phyloP scores from a whole-genome alignment of 2,329 filamentous ascomycete species.

The Stylonectria norvegica region DNA sequence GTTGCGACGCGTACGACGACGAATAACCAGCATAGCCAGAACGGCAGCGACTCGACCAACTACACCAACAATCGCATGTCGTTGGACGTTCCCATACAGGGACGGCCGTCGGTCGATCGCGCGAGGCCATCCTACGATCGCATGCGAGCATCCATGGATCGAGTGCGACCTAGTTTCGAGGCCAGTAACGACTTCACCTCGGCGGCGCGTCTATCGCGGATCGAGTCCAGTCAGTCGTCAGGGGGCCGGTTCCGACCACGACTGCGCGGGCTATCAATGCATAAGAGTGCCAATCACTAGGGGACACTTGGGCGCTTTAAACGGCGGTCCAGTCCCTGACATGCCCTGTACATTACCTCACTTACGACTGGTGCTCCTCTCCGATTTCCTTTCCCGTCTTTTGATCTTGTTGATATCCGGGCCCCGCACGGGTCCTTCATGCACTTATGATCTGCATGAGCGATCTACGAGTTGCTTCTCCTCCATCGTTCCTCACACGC shows the following conservation, averaged over 20 bases:
- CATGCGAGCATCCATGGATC: conserved; percentile 82
- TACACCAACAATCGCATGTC: conserved; percentile 69
- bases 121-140: conserved; percentile 84
- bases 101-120: conserved; percentile 61
- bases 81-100: conserved; percentile 45
- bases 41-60: conserved; percentile 90
- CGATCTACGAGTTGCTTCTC: conserved; percentile 41
- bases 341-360: conserved; percentile 30
- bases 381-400: conserved; percentile 26
- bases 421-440: conserved; percentile 30
- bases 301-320: conserved; percentile 6
- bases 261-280: conserved; percentile 42
- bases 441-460: conserved; percentile 49
- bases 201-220: conserved; percentile 75
- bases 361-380: conserved; percentile 14
- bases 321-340: conserved; percentile 16
- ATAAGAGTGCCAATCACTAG: conserved; percentile 40
- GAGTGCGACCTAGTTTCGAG: conserved; percentile 79
- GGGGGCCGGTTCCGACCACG: conserved; percentile 34
- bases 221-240: conserved; percentile 68
- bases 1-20: conserved; percentile 71
- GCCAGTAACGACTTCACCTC: conserved; percentile 87
- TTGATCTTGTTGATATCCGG: conserved; percentile 36
- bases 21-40: conserved; percentile 79
- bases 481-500: conserved; percentile 17